A percentile compares a stretch with the other conserved stretches of the same genome.
phyloP scores from a whole-genome alignment of 768 basidiomycete species.

The Calocybe cyanea region DNA sequence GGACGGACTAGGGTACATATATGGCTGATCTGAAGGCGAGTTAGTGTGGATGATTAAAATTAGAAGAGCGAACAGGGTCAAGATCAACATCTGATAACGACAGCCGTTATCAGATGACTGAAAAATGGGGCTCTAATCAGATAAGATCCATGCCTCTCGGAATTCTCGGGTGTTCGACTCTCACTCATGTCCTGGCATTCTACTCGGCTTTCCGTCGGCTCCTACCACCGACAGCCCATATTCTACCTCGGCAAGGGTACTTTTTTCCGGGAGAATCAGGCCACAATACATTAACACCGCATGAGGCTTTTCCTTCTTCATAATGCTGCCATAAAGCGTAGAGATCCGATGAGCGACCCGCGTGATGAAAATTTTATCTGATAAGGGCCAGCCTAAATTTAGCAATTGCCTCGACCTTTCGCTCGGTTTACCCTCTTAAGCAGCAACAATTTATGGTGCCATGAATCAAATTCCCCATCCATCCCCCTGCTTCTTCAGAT shows the following conservation, averaged over 20 bases:
- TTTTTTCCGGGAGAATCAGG: too few species aligned
- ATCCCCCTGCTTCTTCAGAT: conserved; percentile 9
- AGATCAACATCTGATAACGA: conserved; percentile 20
- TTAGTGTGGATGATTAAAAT: not conserved
- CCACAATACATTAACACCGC: too few species aligned
- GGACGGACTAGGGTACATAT: conserved; percentile 4
- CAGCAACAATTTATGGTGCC: too few species aligned
- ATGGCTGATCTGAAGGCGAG: not conserved
- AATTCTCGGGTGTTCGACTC: not conserved
- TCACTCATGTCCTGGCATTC: not conserved
- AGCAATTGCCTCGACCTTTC: too few species aligned
- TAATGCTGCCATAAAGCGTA: too few species aligned
- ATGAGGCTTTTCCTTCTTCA: too few species aligned
- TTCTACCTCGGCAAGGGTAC: too few species aligned
- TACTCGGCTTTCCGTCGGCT: too few species aligned
- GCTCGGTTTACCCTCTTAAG: too few species aligned
- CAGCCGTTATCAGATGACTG: conserved; percentile 21
- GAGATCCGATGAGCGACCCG: too few species aligned
- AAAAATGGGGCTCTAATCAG: conserved; percentile 26
- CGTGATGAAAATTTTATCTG: conserved; percentile 8
- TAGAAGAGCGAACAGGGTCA: too few species aligned
- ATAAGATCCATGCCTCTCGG: conserved; percentile 24
- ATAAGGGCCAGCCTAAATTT: conserved; percentile 6
- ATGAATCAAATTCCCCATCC: not conserved
- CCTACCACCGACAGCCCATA: too few species aligned